Conservation (phyloP, 148 eudicot genomes). For the Dianthus caryophyllus region DNA sequence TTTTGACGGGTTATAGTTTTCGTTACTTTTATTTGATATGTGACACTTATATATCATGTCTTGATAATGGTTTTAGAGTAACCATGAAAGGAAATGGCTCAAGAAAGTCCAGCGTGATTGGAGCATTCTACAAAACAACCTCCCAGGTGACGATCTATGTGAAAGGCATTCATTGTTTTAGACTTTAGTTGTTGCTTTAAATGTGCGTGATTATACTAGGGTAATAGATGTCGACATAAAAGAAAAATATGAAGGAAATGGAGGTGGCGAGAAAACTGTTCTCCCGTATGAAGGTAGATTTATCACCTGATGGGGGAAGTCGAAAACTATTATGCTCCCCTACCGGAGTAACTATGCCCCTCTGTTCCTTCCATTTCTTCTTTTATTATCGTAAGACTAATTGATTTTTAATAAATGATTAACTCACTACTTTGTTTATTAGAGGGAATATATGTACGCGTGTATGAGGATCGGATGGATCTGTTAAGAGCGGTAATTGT, state of each 20-base stretch:
- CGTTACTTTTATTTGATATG: background rate
- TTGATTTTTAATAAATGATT: background rate
- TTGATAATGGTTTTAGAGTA: conserved; percentile 39
- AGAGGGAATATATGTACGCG: conserved; percentile 93
- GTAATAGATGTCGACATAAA: too few species aligned
- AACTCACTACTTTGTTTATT: conserved; percentile 10
- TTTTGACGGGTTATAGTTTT: background rate
- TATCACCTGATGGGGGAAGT: too few species aligned
- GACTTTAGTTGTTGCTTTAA: background rate
- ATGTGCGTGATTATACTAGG: too few species aligned
- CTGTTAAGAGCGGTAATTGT: conserved; percentile 88
- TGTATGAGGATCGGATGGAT: conserved; percentile 97
- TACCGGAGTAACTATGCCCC: too few species aligned
- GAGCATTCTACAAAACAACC: conserved; percentile 87
- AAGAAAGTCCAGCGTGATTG: conserved; percentile 94
- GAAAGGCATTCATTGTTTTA: background rate
- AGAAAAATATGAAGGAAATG: too few species aligned
- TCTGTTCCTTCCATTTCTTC: too few species aligned
- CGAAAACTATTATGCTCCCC: too few species aligned
- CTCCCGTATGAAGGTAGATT: too few species aligned
- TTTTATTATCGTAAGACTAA: background rate
- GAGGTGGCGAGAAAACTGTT: too few species aligned
- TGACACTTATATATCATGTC: conserved; percentile 3
- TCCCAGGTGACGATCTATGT: conserved; percentile 54
- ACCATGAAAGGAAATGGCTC: conserved; percentile 83